A percentile compares a stretch with the other conserved stretches of the same genome.
phyloP scores from a whole-genome alignment of 495 filamentous ascomycete species.

The Apiosordaria backusii region DNA sequence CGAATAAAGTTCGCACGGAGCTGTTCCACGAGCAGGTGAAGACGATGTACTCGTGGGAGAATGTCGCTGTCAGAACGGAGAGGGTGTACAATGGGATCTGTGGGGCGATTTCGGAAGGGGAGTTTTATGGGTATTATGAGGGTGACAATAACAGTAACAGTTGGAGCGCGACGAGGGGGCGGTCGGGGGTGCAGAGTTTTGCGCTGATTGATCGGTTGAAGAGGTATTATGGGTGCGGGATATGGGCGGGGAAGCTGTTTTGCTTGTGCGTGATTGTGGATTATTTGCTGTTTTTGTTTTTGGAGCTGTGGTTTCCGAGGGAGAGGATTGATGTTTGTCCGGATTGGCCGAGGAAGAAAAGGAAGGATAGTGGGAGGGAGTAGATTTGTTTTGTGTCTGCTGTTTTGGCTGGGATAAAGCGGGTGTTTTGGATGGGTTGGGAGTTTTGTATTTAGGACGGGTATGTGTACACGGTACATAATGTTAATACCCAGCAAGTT shows the following conservation, averaged over 20 bases:
- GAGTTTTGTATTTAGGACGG: background rate
- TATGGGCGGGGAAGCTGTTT: conserved; percentile 97
- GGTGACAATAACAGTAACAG: conserved; percentile 59
- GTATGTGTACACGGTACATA: background rate
- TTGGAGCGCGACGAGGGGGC: conserved; percentile 69
- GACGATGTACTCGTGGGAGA: conserved; percentile 96
- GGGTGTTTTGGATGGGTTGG: background rate
- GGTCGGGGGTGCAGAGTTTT: conserved; percentile 74
- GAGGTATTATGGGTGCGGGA: conserved; percentile 97
- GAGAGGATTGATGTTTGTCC: conserved; percentile 81
- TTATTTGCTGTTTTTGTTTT: conserved; percentile 78
- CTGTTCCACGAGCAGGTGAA: conserved; percentile 95
- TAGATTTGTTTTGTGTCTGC: background rate
- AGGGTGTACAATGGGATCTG: conserved; percentile 91
- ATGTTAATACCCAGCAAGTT: background rate
- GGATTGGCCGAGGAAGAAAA: conserved; percentile 80
- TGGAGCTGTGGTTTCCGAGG: conserved; percentile 84
- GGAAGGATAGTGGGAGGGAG: conserved; percentile 13
- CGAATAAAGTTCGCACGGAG: conserved; percentile 82
- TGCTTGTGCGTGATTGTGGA: conserved; percentile 93
- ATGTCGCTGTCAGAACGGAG: conserved; percentile 89
- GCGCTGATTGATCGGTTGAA: conserved; percentile 92
- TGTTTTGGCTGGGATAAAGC: background rate
- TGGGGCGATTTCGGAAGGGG: conserved; percentile 74
- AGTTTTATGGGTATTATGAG: conserved; percentile 86